These are phyloP conservation scores for Gossypium turneri DNA, from an alignment of 345 rosid species.

Conservation along the genomic window DNA sequence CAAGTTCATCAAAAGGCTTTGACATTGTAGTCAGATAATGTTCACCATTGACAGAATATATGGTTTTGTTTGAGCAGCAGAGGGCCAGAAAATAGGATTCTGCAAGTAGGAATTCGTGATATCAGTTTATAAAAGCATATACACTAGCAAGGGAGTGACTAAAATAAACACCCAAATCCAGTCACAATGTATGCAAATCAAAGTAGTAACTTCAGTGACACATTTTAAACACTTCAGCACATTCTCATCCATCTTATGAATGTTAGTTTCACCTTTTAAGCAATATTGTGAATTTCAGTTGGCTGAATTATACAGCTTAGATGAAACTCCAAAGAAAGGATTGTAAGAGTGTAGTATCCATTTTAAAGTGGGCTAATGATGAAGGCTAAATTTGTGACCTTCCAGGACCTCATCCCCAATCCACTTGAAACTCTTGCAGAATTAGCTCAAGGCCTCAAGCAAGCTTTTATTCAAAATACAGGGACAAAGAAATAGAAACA, in stretches of 20 bases:
- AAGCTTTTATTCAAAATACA: constrained; percentile 1
- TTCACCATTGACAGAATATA: constrained; percentile 20
- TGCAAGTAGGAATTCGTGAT: constrained; percentile 23
- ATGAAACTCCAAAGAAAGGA: not conserved
- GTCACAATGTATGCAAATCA: not conserved
- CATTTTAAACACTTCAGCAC: not conserved
- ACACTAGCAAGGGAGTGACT: not conserved
- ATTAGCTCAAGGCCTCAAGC: not conserved
- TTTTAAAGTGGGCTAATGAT: not conserved
- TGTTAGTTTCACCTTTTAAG: not conserved
- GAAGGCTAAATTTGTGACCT: not conserved
- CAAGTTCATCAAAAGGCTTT: constrained; percentile 25
- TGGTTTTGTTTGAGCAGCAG: constrained; percentile 20
- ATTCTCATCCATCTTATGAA: not conserved
- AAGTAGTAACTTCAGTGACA: not conserved
- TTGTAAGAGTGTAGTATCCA: not conserved
- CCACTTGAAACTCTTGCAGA: not conserved
- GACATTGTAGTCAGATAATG: constrained; percentile 11
- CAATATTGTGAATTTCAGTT: not conserved
- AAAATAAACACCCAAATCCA: not conserved
- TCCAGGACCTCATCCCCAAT: not conserved
- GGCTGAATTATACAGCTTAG: not conserved
- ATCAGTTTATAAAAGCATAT: not conserved
- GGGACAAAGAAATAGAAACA: not conserved
- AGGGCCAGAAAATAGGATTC: constrained; percentile 23